Evolutionary conservation across 2,329 filamentous ascomycete species (phyloP).

Genomic region (Fusarium sarcochroum): DNA sequence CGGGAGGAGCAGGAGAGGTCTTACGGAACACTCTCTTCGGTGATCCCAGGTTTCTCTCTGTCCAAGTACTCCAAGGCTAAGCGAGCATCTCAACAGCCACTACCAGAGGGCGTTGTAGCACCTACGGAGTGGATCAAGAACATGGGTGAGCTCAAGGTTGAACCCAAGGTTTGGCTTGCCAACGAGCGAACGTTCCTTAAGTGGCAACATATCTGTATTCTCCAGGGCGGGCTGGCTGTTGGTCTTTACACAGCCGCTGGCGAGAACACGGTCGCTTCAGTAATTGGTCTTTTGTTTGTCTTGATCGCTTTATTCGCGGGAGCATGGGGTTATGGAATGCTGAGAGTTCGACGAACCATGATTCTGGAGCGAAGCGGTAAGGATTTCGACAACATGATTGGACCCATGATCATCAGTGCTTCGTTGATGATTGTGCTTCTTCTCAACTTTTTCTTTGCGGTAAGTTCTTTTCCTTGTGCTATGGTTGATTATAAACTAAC

Average conservation of each 20-base stretch:
- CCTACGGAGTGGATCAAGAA: conserved; percentile 95
- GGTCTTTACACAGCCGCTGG: conserved; percentile 92
- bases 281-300: conserved; percentile 87
- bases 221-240: conserved; percentile 86
- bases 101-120: conserved; percentile 90
- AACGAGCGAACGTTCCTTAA: conserved; percentile 99
- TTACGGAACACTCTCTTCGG: conserved; percentile 74
- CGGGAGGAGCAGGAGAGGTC: conserved; percentile 56
- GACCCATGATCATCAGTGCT: conserved; percentile 85
- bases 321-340: conserved; percentile 88
- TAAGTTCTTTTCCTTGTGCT: conserved; percentile 56
- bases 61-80: conserved; percentile 78
- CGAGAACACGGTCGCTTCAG: conserved; percentile 80
- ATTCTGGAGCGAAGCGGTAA: conserved; percentile 89
- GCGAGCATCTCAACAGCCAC: conserved; percentile 61
- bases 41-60: conserved; percentile 87
- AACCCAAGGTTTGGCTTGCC: conserved; percentile 98
- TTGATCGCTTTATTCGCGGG: conserved; percentile 86
- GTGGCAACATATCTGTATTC: conserved; percentile 95
- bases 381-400: conserved; percentile 91
- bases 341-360: conserved; percentile 80
- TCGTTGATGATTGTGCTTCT: conserved; percentile 84
- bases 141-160: conserved; percentile 88
- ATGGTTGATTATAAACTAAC: conserved; percentile 21
- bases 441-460: conserved; percentile 91